Conservation (phyloP, 1,139 yeast species). For the Yamadazyma pseudoaaseri region DNA sequence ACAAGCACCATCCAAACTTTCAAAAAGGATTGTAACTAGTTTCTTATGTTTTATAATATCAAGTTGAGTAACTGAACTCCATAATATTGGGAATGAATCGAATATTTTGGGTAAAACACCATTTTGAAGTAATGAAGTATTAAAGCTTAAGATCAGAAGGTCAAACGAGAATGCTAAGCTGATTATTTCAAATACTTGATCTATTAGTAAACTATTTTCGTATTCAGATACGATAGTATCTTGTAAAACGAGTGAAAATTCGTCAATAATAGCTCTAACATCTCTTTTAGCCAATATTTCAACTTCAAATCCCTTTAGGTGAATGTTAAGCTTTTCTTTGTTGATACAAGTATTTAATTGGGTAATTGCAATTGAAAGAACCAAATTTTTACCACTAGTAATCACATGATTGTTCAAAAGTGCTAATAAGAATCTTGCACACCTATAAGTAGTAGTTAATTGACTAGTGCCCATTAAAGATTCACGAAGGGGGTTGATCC, state of each 20-base stretch:
- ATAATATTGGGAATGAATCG: slow-evolving; percentile 47
- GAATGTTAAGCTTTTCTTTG: slow-evolving; percentile 1
- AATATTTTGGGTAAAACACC: slow-evolving; percentile 39
- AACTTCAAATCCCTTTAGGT: slow-evolving; percentile 11
- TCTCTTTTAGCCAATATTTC: slow-evolving; percentile 27
- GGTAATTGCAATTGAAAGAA: background rate
- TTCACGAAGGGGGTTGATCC: slow-evolving; percentile 11
- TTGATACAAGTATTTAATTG: background rate
- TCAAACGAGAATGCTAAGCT: slow-evolving; percentile 54
- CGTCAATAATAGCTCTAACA: slow-evolving; percentile 35
- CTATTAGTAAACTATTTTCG: background rate
- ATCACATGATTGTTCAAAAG: background rate
- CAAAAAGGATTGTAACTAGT: slow-evolving; percentile 29
- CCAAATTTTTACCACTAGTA: background rate
- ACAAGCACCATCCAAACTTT: slow-evolving; percentile 43
- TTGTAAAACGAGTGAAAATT: slow-evolving; percentile 23
- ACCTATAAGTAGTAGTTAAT: slow-evolving; percentile 7
- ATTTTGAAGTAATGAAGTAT: slow-evolving; percentile 43
- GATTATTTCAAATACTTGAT: slow-evolving; percentile 33
- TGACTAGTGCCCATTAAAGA: slow-evolving; percentile 9
- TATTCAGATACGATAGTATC: background rate
- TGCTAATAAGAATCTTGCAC: slow-evolving; percentile 7
- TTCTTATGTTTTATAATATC: slow-evolving; percentile 13
- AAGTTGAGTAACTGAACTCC: slow-evolving; percentile 39
- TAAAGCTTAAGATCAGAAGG: slow-evolving; percentile 52